Percentiles rank a stretch among this genome's conserved stretches.
Conservation (phyloP, 2,329 filamentous ascomycete species). For the Acarospora socialis region DNA sequence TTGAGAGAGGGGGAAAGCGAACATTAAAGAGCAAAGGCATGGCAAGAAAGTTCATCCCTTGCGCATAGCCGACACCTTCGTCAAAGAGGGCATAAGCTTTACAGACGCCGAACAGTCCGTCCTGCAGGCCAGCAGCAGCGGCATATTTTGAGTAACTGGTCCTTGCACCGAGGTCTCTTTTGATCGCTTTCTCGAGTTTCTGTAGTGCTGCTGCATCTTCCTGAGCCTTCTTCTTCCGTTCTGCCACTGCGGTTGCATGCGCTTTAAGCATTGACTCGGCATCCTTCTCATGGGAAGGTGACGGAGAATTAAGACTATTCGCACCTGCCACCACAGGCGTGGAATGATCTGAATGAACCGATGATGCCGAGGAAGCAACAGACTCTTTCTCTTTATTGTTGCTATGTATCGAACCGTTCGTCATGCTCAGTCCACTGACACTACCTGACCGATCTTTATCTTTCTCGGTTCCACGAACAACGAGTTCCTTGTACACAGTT, state of each 20-base stretch:
- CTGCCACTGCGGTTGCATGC: conserved; percentile 48
- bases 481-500: conserved; percentile 67
- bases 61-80: conserved; percentile 86
- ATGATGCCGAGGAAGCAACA: conserved; percentile 65
- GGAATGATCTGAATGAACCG: conserved; percentile 65
- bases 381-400: conserved; percentile 53
- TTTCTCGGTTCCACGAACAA: conserved; percentile 66
- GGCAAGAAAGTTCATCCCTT: conserved; percentile 96
- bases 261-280: conserved; percentile 50
- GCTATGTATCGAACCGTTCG: conserved; percentile 41
- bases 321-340: conserved; percentile 42
- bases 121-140: conserved; percentile 77
- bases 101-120: conserved; percentile 86
- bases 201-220: conserved; percentile 59
- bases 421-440: conserved; percentile 25
- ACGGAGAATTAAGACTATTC: conserved; percentile 40
- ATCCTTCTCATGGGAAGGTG: conserved; percentile 45
- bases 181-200: conserved; percentile 84
- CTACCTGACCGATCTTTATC: conserved; percentile 42
- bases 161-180: conserved; percentile 74
- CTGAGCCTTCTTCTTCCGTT: conserved; percentile 64
- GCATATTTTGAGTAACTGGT: conserved; percentile 97
- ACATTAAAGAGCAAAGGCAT: conserved; percentile 95
- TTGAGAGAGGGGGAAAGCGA: conserved; percentile 1
- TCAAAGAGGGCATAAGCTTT: conserved; percentile 96